Base-by-base conservation (phyloP, 2,329 filamentous ascomycete genomes). In the Aspergillus floridensis region DNA sequence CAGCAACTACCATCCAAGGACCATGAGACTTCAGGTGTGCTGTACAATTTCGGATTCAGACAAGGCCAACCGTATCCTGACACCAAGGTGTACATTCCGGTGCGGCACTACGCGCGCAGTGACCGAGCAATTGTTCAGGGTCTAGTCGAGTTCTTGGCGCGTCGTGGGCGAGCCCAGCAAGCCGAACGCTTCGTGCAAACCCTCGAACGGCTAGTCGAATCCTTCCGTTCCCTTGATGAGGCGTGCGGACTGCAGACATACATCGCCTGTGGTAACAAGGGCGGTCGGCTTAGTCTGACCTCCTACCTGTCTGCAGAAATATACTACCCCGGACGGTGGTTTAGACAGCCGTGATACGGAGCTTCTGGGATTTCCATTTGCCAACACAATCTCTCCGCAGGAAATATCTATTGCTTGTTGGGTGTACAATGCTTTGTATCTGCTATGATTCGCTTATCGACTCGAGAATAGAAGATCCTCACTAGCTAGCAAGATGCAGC, bases 61-160 rank as follows among this genome's bases (percentile, higher is more conserved):
- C 31, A 31, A 19, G 50, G 56, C 2, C 53, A 58, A 19, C 44
- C 16, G 22, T 35, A 54, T 11, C 56, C 56, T 5, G 56, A 58
- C 19, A 32, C 56, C 12, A 54, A 58, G 31, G 50, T 58, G 44
- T 58, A 58, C 44, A 47, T 58, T 47, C 56, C 56, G 6, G 56
- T 58, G 11, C 49, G 50, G 16, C 56, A 58, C 32, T 58, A 58
- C 56, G 51, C 41, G 3, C 10, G 41, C 8, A 58, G 44, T 54
- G 56, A 58, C 14, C 19, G 21, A 21, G 53, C 53, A 2, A 49
- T 56, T 21, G 53, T 47, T 16, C 5, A 22, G 26, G 53, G 53
- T 14, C n/a, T 56, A 16, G 46, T 32, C n/a, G 26, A 31, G 46
- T 56, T 24, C 24, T 24, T 56, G 53, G 11, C 53, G 16, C 12